Conservation (phyloP, 2,329 filamentous ascomycete species). For the Huntiella savannae region DNA sequence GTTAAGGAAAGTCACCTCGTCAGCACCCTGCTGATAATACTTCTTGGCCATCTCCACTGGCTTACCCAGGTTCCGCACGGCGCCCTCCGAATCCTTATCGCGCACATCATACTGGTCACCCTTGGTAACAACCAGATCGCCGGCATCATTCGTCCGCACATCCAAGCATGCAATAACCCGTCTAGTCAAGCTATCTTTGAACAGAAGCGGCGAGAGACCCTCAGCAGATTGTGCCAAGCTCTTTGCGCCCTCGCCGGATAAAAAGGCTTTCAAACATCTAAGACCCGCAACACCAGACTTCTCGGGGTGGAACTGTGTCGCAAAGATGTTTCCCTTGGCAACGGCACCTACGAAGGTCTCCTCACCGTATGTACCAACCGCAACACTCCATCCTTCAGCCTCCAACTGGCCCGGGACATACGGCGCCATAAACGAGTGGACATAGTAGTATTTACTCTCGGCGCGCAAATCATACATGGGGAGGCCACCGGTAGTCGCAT, state of each 20-base stretch:
- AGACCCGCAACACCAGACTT: conserved; percentile 86
- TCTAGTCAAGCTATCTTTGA: conserved; percentile 58
- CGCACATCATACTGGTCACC: conserved; percentile 97
- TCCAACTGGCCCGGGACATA: conserved; percentile 60
- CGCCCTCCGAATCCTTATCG: conserved; percentile 50
- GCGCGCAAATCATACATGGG: conserved; percentile 60
- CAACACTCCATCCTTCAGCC: conserved; percentile 73
- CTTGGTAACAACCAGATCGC: conserved; percentile 93
- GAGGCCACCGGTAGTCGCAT: conserved; percentile 43
- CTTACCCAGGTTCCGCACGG: conserved; percentile 84
- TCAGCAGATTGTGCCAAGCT: conserved; percentile 9
- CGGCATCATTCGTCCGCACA: conserved; percentile 81
- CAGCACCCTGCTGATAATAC: conserved; percentile 92
- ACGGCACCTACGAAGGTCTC: conserved; percentile 88
- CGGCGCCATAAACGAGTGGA: conserved; percentile 78
- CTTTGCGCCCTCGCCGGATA: conserved; percentile 45
- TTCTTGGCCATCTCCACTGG: conserved; percentile 83
- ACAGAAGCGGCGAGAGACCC: conserved; percentile 14
- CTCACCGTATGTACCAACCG: conserved; percentile 67
- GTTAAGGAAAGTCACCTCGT: conserved; percentile 95
- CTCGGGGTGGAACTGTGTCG: conserved; percentile 93
- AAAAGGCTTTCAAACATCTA: conserved; percentile 65
- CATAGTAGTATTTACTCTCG: conserved; percentile 93
- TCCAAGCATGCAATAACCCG: conserved; percentile 92
- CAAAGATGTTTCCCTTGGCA: conserved; percentile 67